phyloP scores from a whole-genome alignment of 768 basidiomycete species.

The Pisolithus albus region DNA sequence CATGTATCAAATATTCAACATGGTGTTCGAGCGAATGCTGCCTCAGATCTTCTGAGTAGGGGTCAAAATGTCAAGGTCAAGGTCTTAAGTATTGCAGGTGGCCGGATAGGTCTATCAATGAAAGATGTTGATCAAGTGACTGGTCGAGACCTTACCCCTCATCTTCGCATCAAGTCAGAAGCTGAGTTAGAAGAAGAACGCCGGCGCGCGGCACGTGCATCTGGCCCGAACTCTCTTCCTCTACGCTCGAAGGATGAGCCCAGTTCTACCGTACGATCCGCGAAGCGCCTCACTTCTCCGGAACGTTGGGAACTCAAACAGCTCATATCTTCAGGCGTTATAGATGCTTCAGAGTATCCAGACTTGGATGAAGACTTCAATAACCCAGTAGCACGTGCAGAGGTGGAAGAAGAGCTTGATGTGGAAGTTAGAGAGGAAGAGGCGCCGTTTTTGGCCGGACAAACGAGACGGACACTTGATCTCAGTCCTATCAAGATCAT shows the following conservation, averaged over 20 bases:
- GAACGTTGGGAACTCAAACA: slow-evolving; percentile 99
- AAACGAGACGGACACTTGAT: slow-evolving; percentile 92
- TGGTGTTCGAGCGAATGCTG: slow-evolving; percentile 78
- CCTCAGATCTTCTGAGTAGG: slow-evolving; percentile 78
- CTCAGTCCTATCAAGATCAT: slow-evolving; percentile 97
- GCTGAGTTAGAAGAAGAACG: slow-evolving; percentile 87
- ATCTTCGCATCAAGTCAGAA: slow-evolving; percentile 90
- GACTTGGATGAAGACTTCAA: slow-evolving; percentile 83
- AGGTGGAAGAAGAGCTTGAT: slow-evolving; percentile 94
- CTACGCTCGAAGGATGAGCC: slow-evolving; percentile 48
- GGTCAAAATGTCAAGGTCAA: slow-evolving; percentile 91
- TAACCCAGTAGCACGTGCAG: slow-evolving; percentile 69
- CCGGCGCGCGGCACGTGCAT: slow-evolving; percentile 49
- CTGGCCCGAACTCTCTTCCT: slow-evolving; percentile 86
- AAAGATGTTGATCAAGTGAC: slow-evolving; percentile 93
- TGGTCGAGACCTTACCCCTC: slow-evolving; percentile 89
- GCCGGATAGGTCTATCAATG: slow-evolving; percentile 83
- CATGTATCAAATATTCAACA: slow-evolving; percentile 91
- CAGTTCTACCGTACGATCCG: slow-evolving; percentile 59
- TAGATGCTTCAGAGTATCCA: slow-evolving; percentile 90
- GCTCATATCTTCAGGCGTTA: slow-evolving; percentile 89
- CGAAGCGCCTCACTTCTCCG: slow-evolving; percentile 88
- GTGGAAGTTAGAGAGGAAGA: slow-evolving; percentile 97
- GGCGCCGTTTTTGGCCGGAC: slow-evolving; percentile 91
- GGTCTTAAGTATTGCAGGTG: slow-evolving; percentile 88